A percentile compares a stretch with the other conserved stretches of the same genome.
phyloP scores from a whole-genome alignment of 805 yeast species.

The Citeromyces matritensis region DNA sequence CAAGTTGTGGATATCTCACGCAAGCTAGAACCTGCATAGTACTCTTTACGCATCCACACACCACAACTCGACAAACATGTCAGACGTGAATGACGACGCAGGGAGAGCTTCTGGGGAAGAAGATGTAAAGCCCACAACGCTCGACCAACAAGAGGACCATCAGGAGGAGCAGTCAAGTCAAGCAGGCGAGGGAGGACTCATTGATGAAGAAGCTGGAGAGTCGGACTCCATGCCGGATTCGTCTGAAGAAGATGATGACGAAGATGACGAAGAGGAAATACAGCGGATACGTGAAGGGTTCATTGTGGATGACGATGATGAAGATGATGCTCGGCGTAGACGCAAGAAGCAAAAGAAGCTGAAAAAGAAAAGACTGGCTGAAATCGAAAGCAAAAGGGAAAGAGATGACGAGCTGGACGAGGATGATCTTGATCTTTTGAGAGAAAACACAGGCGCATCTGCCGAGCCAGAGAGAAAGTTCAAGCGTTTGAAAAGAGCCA shows the following conservation, averaged over 20 bases:
- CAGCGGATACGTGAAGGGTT: slow-evolving; percentile 78
- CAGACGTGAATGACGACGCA: slow-evolving; percentile 1
- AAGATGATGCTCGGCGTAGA: slow-evolving; percentile 23
- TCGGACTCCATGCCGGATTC: slow-evolving; percentile 41
- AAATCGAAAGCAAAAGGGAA: slow-evolving; percentile 12
- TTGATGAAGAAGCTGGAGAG: slow-evolving; percentile 14
- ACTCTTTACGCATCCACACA: too few species aligned
- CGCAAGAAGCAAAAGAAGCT: slow-evolving; percentile 17
- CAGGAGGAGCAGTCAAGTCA: slow-evolving; percentile 17
- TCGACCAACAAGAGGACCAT: slow-evolving; percentile 9
- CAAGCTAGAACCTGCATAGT: too few species aligned
- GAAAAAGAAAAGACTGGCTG: slow-evolving; percentile 21
- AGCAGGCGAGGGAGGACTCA: slow-evolving; percentile 22
- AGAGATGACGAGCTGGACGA: slow-evolving; percentile 66
- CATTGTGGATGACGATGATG: slow-evolving; percentile 85
- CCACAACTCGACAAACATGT: too few species aligned
- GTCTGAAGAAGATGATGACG: slow-evolving; percentile 81
- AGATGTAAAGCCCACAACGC: not conserved
- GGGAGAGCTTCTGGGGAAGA: not conserved
- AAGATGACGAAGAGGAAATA: slow-evolving; percentile 78
- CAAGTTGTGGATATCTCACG: too few species aligned
- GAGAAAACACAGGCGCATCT: slow-evolving; percentile 79
- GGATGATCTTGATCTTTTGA: slow-evolving; percentile 82
- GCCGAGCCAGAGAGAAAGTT: slow-evolving; percentile 29
- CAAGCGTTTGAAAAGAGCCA: slow-evolving; percentile 77